These are phyloP conservation scores for Ophiocordyceps australis DNA, from an alignment of 2,329 filamentous ascomycete genomes.

Conservation along the genomic window DNA sequence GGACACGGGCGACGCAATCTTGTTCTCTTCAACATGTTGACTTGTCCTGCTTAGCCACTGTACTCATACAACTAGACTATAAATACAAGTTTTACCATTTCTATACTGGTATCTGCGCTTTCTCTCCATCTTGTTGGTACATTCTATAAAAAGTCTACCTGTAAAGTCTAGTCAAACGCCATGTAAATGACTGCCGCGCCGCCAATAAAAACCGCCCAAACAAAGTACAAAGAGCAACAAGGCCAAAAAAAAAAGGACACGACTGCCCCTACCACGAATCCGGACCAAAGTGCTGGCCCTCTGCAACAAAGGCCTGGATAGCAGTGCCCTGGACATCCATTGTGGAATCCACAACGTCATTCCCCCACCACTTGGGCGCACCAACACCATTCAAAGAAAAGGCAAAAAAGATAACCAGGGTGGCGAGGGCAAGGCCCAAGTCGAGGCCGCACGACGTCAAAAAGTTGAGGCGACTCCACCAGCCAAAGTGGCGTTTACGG, in stretches of 20 bases:
- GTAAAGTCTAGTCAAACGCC: too few relatives aligned
- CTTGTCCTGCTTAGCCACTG: too few relatives aligned
- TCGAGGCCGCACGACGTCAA: constrained; percentile 53
- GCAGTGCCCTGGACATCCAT: constrained; percentile 43
- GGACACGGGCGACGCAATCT: too few relatives aligned
- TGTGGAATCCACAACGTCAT: constrained; percentile 35
- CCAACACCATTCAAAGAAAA: constrained; percentile 44
- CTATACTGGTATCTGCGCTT: too few relatives aligned
- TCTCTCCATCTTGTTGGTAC: too few relatives aligned
- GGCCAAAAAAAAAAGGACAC: constrained; percentile 1
- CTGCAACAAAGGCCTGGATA: constrained; percentile 29
- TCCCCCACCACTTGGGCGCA: constrained; percentile 55
- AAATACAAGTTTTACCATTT: too few relatives aligned
- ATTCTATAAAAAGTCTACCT: too few relatives aligned
- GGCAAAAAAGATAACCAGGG: constrained; percentile 52
- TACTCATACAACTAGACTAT: too few relatives aligned
- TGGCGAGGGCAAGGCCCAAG: constrained; percentile 46
- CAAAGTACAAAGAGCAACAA: too few relatives aligned
- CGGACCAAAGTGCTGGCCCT: constrained; percentile 45
- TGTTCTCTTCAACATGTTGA: constrained; percentile 8
- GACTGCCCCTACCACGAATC: constrained; percentile 21
- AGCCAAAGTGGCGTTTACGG: constrained; percentile 41
- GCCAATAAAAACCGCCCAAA: too few relatives aligned
- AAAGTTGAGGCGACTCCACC: constrained; percentile 63
- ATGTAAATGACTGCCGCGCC: too few relatives aligned